Conservation (phyloP, 306 rosid genomes). For the Vigna trinervia region DNA sequence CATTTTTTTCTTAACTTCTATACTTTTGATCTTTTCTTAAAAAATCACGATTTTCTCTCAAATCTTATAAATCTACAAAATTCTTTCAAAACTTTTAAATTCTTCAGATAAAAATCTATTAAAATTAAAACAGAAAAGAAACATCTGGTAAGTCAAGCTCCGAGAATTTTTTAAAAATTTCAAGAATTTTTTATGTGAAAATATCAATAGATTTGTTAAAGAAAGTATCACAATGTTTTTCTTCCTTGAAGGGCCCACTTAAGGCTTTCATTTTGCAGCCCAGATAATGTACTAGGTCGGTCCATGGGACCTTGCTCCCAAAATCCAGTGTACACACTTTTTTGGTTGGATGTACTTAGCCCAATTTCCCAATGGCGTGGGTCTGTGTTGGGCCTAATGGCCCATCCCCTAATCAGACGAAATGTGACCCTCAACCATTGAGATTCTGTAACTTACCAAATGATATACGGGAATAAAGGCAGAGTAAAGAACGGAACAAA, state of each 20-base stretch:
- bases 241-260: neutral
- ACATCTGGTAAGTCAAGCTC: too few relatives aligned
- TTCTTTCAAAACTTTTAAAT: too few relatives aligned
- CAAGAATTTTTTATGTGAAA: too few relatives aligned
- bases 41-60: too few relatives aligned
- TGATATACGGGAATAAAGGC: neutral
- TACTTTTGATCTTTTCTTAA: too few relatives aligned
- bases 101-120: too few relatives aligned
- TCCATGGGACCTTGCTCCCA: neutral
- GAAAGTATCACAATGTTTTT: neutral
- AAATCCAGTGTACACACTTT: neutral
- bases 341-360: neutral
- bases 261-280: neutral
- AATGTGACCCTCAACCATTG: neutral
- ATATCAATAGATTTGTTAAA: too few relatives aligned
- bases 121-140: too few relatives aligned
- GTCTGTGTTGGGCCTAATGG: neutral
- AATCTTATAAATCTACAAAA: too few relatives aligned
- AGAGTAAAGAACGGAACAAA: neutral
- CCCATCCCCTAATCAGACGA: neutral
- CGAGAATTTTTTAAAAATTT: too few relatives aligned
- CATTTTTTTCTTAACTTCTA: too few relatives aligned
- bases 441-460: slow-evolving; percentile 5
- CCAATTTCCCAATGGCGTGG: neutral
- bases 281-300: neutral